Conservation (phyloP, 345 rosid genomes). For the Bruguiera parviflora region DNA sequence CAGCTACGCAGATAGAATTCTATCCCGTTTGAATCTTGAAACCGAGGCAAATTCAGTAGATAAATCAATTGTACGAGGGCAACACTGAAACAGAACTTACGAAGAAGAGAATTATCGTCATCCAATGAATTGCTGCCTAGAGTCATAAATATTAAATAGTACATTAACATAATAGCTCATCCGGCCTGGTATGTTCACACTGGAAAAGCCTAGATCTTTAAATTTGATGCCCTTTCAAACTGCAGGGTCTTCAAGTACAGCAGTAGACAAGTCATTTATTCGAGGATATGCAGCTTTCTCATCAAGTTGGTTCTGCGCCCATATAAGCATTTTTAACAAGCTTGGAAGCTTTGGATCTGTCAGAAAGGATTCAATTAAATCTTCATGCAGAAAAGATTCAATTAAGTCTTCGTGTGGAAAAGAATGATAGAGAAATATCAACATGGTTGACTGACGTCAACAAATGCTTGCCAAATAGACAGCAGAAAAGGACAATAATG, state of each 20-base stretch:
- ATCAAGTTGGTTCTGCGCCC: conserved; percentile 89
- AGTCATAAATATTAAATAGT: background rate
- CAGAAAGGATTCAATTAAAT: background rate
- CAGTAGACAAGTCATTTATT: conserved; percentile 70
- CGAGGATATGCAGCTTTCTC: conserved; percentile 92
- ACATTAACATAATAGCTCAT: conserved; percentile 12
- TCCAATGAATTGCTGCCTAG: conserved; percentile 28
- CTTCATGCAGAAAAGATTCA: background rate
- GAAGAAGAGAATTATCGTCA: conserved; percentile 22
- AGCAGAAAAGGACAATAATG: no score
- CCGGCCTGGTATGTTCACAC: conserved; percentile 9
- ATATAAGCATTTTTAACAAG: conserved; percentile 85
- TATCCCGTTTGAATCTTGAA: background rate
- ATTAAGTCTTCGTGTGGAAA: no score
- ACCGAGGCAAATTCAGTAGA: background rate
- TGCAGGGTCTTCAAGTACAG: conserved; percentile 67
- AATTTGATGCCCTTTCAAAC: conserved; percentile 30
- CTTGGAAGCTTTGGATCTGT: conserved; percentile 94
- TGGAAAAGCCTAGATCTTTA: background rate
- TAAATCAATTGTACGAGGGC: conserved; percentile 16
- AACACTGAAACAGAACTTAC: conserved; percentile 13
- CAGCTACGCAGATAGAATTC: no score
- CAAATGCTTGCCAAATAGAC: background rate
- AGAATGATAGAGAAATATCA: background rate
- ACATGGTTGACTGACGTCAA: background rate